These are phyloP conservation scores for Trifolium subterraneum DNA, from an alignment of 306 rosid genomes.

Conservation along the genomic window DNA sequence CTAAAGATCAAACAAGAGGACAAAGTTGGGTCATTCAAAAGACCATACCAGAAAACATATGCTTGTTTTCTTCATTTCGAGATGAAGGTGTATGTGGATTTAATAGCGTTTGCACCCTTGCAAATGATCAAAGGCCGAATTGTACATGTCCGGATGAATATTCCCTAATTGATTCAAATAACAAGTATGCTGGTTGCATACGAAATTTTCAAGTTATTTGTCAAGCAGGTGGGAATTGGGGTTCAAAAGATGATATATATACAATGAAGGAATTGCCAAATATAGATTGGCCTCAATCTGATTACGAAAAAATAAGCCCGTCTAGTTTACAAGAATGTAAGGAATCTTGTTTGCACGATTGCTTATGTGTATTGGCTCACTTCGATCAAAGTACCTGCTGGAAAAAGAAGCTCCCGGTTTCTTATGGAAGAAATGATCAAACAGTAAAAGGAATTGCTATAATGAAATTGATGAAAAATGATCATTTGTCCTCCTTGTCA, in stretches of 20 bases:
- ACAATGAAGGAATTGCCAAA: conserved; percentile 35
- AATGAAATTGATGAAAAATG: conserved; percentile 42
- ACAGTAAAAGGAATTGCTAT: conserved; percentile 1
- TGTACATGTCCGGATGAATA: conserved; percentile 27
- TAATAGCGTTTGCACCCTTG: conserved; percentile 51
- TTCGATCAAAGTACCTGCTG: conserved; percentile 18
- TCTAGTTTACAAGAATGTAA: conserved; percentile 19
- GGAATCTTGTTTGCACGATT: conserved; percentile 26
- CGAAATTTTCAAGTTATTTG: conserved; percentile 12
- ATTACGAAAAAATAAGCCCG: conserved; percentile 25
- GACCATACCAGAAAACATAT: conserved; percentile 44
- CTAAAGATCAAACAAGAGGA: conserved; percentile 23
- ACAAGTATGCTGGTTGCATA: conserved; percentile 31
- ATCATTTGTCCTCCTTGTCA: not conserved
- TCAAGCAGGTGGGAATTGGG: not conserved
- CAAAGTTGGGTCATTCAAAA: conserved; percentile 26
- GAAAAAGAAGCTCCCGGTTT: conserved; percentile 48
- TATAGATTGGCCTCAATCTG: conserved; percentile 31
- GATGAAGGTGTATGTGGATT: conserved; percentile 58
- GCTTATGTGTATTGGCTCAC: conserved; percentile 38
- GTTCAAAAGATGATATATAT: not conserved
- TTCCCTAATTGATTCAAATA: conserved; percentile 34
- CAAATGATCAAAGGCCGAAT: conserved; percentile 33
- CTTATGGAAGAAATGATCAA: conserved; percentile 28
- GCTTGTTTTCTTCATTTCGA: not conserved